phyloP scores from a whole-genome alignment of 139 green algal genomes.

The Picochlorum sp. region DNA sequence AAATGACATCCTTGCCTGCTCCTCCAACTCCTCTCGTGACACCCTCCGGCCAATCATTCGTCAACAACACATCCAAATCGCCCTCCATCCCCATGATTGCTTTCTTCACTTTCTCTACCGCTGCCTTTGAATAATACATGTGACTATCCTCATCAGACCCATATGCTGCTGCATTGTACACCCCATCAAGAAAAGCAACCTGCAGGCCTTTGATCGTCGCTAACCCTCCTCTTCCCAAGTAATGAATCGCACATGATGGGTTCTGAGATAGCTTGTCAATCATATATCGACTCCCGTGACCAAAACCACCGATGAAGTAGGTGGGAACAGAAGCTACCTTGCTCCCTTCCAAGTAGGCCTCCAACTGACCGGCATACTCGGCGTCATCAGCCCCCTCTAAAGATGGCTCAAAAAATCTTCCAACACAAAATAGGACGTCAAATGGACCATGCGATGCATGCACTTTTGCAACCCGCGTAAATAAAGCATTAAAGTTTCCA shows the following conservation, averaged over 20 bases:
- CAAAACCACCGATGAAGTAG: constrained; percentile 65
- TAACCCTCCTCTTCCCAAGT: constrained; percentile 58
- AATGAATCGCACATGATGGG: constrained; percentile 37
- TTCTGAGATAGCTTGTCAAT: constrained; percentile 18
- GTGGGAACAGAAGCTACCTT: constrained; percentile 47
- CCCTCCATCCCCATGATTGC: constrained; percentile 38
- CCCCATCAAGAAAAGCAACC: constrained; percentile 77
- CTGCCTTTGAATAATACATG: constrained; percentile 38
- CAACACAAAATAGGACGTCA: constrained; percentile 51
- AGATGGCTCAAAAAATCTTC: constrained; percentile 41
- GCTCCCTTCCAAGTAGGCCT: constrained; percentile 38
- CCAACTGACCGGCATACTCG: constrained; percentile 28
- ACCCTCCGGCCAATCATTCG: constrained; percentile 69
- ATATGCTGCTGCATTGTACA: constrained; percentile 39
- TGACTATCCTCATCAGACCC: constrained; percentile 6
- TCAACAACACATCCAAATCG: constrained; percentile 82
- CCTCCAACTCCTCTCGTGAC: constrained; percentile 32
- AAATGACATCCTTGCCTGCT: not conserved
- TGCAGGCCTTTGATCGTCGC: constrained; percentile 46
- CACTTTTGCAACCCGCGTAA: constrained; percentile 46
- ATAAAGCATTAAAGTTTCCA: constrained; percentile 40
- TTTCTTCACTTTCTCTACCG: constrained; percentile 50
- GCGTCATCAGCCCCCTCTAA: constrained; percentile 34
- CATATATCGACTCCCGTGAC: constrained; percentile 19
- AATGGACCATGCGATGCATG: constrained; percentile 54